A percentile compares a stretch with the other conserved stretches of the same genome.
Evolutionary conservation across 2,329 filamentous ascomycete genomes (phyloP).

Genomic region (Fusarium sp.): DNA sequence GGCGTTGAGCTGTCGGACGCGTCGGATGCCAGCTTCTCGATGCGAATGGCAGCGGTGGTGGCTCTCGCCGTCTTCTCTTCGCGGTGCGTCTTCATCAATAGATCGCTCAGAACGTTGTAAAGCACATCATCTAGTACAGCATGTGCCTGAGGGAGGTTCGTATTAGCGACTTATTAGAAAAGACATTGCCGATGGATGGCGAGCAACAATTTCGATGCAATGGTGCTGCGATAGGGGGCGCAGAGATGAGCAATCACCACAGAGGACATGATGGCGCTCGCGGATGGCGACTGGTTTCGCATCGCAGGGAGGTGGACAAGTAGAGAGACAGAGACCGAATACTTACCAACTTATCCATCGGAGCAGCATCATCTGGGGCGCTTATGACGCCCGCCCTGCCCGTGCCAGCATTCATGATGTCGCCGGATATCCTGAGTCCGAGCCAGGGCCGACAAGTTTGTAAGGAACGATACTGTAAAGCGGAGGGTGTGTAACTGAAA

Average conservation of each 20-base stretch:
- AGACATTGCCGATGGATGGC: neutral
- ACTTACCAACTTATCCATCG: slow-evolving; percentile 68
- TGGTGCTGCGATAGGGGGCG: slow-evolving; percentile 15
- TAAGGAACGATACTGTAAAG: slow-evolving; percentile 20
- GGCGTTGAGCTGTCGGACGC: slow-evolving; percentile 61
- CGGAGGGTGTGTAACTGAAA: slow-evolving; percentile 46
- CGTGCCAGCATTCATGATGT: slow-evolving; percentile 53
- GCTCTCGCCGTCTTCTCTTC: slow-evolving; percentile 80
- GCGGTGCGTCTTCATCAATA: slow-evolving; percentile 77
- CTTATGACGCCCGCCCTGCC: slow-evolving; percentile 67
- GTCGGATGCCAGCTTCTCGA: slow-evolving; percentile 68
- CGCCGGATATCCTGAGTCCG: slow-evolving; percentile 35
- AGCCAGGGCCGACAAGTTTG: slow-evolving; percentile 38
- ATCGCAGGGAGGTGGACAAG: slow-evolving; percentile 20
- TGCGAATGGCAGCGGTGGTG: slow-evolving; percentile 68
- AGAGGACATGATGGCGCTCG: slow-evolving; percentile 14
- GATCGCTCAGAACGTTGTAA: slow-evolving; percentile 79
- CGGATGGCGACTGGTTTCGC: neutral
- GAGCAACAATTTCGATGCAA: neutral
- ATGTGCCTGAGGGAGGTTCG: slow-evolving; percentile 58
- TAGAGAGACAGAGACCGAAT: slow-evolving; percentile 11
- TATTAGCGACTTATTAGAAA: slow-evolving; percentile 23
- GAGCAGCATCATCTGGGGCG: slow-evolving; percentile 59
- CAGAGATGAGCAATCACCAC: slow-evolving; percentile 8
- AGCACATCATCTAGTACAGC: slow-evolving; percentile 77